Percentiles rank a stretch among this genome's conserved stretches.
Conservation (phyloP, 1,284 basidiomycete genomes). For the Ceratobasidium papillatum region DNA sequence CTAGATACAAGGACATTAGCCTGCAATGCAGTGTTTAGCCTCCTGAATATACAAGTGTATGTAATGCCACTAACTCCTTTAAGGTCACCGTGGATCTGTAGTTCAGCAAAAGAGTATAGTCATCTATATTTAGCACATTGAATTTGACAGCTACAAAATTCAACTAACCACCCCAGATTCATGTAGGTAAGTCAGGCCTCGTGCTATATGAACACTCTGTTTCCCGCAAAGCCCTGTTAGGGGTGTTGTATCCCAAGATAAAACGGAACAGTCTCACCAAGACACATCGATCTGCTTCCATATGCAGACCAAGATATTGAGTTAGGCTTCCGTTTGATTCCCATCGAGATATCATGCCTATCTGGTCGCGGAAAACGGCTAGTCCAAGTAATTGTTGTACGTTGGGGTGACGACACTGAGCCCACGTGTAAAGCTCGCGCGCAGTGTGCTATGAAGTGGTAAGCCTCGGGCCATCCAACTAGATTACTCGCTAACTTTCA, state of each 20-base stretch:
- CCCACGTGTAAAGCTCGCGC: not conserved
- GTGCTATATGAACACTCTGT: not conserved
- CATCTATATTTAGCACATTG: no score
- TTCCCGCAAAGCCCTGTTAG: not conserved
- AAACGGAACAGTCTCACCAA: not conserved
- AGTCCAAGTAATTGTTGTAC: not conserved
- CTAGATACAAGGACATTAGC: slow-evolving; percentile 12
- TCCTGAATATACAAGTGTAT: not conserved
- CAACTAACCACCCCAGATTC: slow-evolving; percentile 1
- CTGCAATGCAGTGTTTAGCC: not conserved
- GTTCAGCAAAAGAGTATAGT: no score
- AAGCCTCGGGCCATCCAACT: not conserved
- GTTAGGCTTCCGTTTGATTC: not conserved
- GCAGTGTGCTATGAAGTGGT: not conserved
- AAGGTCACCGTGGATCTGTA: slow-evolving; percentile 14
- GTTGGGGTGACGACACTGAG: not conserved
- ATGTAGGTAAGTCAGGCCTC: not conserved
- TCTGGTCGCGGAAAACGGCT: not conserved
- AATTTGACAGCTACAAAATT: not conserved
- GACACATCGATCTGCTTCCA: not conserved
- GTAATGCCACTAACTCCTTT: not conserved
- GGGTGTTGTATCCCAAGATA: no score
- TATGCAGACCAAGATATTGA: not conserved
- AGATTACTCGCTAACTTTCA: not conserved
- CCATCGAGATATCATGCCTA: not conserved